Evolutionary conservation across 2,329 filamentous ascomycete genomes (phyloP).

Genomic region (Cladosporium sp.): DNA sequence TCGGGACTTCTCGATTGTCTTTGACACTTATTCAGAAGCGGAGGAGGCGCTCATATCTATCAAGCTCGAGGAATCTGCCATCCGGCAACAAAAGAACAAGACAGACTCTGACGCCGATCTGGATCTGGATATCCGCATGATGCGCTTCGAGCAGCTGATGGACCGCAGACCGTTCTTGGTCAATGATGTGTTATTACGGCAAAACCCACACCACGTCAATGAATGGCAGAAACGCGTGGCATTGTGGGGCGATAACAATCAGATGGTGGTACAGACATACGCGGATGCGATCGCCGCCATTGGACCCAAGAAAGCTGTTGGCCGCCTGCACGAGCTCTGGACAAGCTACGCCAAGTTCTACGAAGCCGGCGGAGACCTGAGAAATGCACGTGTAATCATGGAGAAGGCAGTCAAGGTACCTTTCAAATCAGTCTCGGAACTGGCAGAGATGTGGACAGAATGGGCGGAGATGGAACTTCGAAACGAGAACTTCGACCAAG

Average conservation of each 20-base stretch:
- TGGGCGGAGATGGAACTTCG: slow-evolving; percentile 98
- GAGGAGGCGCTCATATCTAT: slow-evolving; percentile 93
- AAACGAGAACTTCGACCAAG: slow-evolving; percentile 92
- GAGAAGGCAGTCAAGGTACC: slow-evolving; percentile 98
- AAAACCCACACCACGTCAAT: slow-evolving; percentile 92
- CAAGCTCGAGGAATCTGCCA: slow-evolving; percentile 83
- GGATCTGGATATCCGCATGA: slow-evolving; percentile 93
- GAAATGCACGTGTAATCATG: slow-evolving; percentile 86
- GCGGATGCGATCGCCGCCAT: slow-evolving; percentile 91
- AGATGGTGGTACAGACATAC: slow-evolving; percentile 90
- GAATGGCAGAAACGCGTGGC: slow-evolving; percentile 98
- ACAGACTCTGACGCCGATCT: slow-evolving; percentile 84
- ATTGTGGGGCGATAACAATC: slow-evolving; percentile 90
- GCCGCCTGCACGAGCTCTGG: slow-evolving; percentile 94
- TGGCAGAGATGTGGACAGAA: slow-evolving; percentile 98
- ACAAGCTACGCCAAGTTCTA: slow-evolving; percentile 97
- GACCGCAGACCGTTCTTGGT: slow-evolving; percentile 92
- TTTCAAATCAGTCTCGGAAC: slow-evolving; percentile 94
- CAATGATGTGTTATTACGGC: slow-evolving; percentile 90
- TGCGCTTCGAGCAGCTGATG: slow-evolving; percentile 98
- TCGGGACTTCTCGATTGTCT: slow-evolving; percentile 92
- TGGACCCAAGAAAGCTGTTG: slow-evolving; percentile 89
- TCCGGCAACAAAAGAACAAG: slow-evolving; percentile 74
- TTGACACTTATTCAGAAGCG: slow-evolving; percentile 94
- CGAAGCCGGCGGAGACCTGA: slow-evolving; percentile 79